phyloP scores from a whole-genome alignment of 768 basidiomycete species.

The Leccinum pellstonianum region DNA sequence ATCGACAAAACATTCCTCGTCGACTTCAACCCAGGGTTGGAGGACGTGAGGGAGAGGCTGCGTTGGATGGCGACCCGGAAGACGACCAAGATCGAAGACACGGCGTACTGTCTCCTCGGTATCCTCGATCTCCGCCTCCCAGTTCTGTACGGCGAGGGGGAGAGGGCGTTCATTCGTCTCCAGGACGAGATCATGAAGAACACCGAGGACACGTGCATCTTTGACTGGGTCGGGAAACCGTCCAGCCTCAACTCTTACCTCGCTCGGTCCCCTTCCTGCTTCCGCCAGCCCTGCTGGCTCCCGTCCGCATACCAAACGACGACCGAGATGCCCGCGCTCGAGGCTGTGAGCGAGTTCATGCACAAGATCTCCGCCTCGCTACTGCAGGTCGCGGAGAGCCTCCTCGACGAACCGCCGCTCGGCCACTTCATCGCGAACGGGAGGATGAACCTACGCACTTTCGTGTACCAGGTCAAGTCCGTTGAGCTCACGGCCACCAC shows the following conservation, averaged over 20 bases:
- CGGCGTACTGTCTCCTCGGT: constrained; percentile 31
- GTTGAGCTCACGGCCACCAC: constrained; percentile 8
- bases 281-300: constrained; percentile 15
- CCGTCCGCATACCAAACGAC: constrained; percentile 3
- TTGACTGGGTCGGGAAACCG: constrained; percentile 29
- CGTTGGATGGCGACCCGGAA: constrained; percentile 29
- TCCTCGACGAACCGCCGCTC: constrained; percentile 25
- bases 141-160: constrained; percentile 28
- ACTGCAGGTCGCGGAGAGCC: constrained; percentile 17
- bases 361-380: constrained; percentile 16
- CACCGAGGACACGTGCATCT: constrained; percentile 26
- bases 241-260: constrained; percentile 28
- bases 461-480: constrained; percentile 23
- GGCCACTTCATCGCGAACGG: constrained; percentile 32
- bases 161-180: constrained; percentile 24
- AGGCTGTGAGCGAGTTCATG: constrained; percentile 14
- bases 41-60: constrained; percentile 26
- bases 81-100: constrained; percentile 32
- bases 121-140: constrained; percentile 29
- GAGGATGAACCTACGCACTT: constrained; percentile 28
- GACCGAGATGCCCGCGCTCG: constrained; percentile 9
- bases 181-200: constrained; percentile 31
- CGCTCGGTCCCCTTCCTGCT: constrained; percentile 25
- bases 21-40: constrained; percentile 26
- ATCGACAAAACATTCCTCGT: constrained; percentile 24